phyloP scores from a whole-genome alignment of 495 filamentous ascomycete genomes.

The Penicillium paxilli region DNA sequence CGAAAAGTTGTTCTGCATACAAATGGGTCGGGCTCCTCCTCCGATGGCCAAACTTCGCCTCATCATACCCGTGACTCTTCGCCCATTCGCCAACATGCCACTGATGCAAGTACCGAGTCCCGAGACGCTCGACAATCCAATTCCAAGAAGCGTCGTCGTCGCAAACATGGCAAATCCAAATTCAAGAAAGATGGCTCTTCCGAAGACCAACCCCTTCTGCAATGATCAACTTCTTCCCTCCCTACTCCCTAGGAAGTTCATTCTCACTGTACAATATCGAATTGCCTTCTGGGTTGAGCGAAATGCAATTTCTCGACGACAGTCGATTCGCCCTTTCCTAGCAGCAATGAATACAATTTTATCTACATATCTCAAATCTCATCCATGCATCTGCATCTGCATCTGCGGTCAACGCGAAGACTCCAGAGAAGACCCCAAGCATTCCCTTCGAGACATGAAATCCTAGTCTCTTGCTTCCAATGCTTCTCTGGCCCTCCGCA shows the following conservation, averaged over 20 bases:
- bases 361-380: too few species aligned
- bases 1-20: constrained; percentile 84
- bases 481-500: too few species aligned
- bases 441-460: too few species aligned
- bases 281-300: too few species aligned
- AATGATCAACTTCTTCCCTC: neutral
- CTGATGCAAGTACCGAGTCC: neutral
- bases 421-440: too few species aligned
- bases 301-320: too few species aligned
- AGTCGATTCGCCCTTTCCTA: too few species aligned
- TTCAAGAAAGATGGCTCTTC: constrained; percentile 11
- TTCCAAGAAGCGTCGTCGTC: constrained; percentile 33
- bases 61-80: constrained; percentile 6
- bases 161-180: constrained; percentile 21
- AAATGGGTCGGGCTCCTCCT: constrained; percentile 53
- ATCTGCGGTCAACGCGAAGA: too few species aligned
- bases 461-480: too few species aligned
- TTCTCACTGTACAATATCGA: too few species aligned
- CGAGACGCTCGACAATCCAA: constrained; percentile 3
- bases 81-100: constrained; percentile 16
- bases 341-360: too few species aligned
- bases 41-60: constrained; percentile 19
- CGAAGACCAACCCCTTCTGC: constrained; percentile 25
- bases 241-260: neutral
- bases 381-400: too few species aligned